phyloP scores from a whole-genome alignment of 1,139 yeast genomes.

The Pneumocystis wakefieldiae region DNA sequence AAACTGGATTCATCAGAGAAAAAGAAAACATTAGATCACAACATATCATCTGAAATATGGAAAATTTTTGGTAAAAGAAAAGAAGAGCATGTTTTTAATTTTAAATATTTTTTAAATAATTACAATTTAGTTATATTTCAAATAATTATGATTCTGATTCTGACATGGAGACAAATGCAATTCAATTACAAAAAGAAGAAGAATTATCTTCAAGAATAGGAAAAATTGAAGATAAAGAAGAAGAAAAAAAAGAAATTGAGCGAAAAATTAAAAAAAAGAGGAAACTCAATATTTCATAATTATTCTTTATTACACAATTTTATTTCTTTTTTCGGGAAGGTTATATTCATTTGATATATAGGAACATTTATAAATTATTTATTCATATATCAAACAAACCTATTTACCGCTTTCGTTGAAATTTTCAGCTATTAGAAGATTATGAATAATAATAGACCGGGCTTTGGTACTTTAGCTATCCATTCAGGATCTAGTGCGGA shows the following conservation, averaged over 20 bases:
- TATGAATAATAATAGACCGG: neutral
- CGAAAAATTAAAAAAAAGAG: neutral
- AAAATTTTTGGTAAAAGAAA: neutral
- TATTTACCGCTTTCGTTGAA: neutral
- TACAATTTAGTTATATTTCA: neutral
- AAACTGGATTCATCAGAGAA: neutral
- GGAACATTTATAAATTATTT: neutral
- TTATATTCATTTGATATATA: neutral
- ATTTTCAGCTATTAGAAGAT: neutral
- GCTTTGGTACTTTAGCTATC: constrained; percentile 37
- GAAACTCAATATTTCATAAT: neutral
- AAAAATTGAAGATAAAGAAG: neutral
- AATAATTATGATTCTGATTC: neutral
- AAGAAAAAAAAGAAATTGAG: neutral
- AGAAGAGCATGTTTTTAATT: neutral
- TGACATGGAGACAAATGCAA: neutral
- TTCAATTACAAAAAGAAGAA: neutral
- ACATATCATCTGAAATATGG: constrained; percentile 1
- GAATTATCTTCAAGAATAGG: neutral
- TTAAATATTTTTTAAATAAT: neutral
- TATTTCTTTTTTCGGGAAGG: neutral
- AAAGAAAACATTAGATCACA: neutral
- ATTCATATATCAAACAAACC: too few relatives aligned
- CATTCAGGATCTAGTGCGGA: constrained; percentile 73
- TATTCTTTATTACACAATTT: neutral